phyloP scores from a whole-genome alignment of 352 stramenopile genomes.

The Pythium sp. region DNA sequence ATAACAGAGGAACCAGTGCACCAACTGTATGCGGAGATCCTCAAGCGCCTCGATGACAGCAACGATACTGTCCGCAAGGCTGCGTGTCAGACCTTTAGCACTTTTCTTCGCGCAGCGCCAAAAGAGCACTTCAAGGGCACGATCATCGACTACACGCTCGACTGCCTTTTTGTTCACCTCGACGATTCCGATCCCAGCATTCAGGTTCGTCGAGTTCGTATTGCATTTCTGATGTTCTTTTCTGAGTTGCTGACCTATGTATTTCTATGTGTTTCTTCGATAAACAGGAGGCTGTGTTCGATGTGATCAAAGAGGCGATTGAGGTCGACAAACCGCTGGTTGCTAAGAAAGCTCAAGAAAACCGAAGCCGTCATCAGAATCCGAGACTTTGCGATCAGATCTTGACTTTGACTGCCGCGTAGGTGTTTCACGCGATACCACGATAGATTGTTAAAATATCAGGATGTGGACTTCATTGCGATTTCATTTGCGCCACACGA shows the following conservation, averaged over 20 bases:
- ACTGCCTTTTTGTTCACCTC: slow-evolving; percentile 90
- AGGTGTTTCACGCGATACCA: slow-evolving; percentile 3
- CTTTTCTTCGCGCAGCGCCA: slow-evolving; percentile 82
- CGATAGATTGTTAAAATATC: slow-evolving; percentile 10
- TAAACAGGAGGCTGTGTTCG: slow-evolving; percentile 56
- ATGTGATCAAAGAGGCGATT: slow-evolving; percentile 67
- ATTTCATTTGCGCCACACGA: not conserved
- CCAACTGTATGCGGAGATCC: slow-evolving; percentile 89
- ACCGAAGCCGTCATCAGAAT: slow-evolving; percentile 65
- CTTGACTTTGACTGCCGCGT: slow-evolving; percentile 34
- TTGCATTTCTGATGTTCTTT: not conserved
- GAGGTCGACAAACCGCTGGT: slow-evolving; percentile 53
- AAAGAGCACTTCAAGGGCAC: slow-evolving; percentile 86
- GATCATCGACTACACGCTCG: slow-evolving; percentile 89
- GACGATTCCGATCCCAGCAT: slow-evolving; percentile 88
- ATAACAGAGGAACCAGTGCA: slow-evolving; percentile 83
- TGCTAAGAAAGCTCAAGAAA: slow-evolving; percentile 74
- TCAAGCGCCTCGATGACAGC: slow-evolving; percentile 92
- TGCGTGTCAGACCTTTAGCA: slow-evolving; percentile 85
- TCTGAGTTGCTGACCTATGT: slow-evolving; percentile 5
- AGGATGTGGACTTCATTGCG: not conserved
- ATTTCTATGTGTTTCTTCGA: slow-evolving; percentile 1
- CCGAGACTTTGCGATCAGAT: slow-evolving; percentile 75
- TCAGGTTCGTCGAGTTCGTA: slow-evolving; percentile 40
- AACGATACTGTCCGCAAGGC: slow-evolving; percentile 88